Percentiles rank a stretch among this genome's conserved stretches.
Conservation (phyloP, 192 early-diverging fungal genomes). For the Kickxella alabastrina region DNA sequence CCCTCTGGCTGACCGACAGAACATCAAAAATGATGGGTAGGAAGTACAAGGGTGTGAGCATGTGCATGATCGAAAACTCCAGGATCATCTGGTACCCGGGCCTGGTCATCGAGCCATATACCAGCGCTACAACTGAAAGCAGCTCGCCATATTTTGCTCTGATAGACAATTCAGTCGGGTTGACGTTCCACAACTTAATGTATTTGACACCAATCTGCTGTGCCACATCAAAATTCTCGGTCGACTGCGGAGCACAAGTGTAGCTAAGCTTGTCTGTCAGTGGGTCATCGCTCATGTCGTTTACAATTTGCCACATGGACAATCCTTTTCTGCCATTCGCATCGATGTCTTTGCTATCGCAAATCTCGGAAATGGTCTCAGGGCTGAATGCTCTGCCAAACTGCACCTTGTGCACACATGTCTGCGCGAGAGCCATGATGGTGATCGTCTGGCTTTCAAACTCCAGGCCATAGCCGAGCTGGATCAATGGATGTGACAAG, state of each 20-base stretch:
- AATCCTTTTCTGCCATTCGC: background rate
- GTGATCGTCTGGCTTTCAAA: slow-evolving; percentile 54
- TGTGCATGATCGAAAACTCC: slow-evolving; percentile 50
- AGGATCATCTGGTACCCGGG: slow-evolving; percentile 19
- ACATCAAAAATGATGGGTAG: slow-evolving; percentile 40
- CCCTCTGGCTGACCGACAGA: slow-evolving; percentile 41
- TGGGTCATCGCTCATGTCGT: slow-evolving; percentile 31
- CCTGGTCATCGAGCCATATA: slow-evolving; percentile 34
- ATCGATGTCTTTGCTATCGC: no score
- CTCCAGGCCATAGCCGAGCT: slow-evolving; percentile 61
- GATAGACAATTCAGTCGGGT: slow-evolving; percentile 26
- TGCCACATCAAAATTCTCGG: background rate
- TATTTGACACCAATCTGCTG: slow-evolving; percentile 30
- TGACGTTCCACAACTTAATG: slow-evolving; percentile 40
- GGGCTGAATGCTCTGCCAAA: slow-evolving; percentile 8
- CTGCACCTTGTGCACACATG: slow-evolving; percentile 30
- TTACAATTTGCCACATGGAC: slow-evolving; percentile 38
- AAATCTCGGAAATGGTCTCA: background rate
- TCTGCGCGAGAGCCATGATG: slow-evolving; percentile 54
- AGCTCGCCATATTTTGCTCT: slow-evolving; percentile 44
- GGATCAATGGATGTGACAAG: slow-evolving; percentile 59
- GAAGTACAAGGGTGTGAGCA: slow-evolving; percentile 54
- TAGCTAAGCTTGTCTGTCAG: slow-evolving; percentile 13
- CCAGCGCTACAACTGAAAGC: slow-evolving; percentile 22
- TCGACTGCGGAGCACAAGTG: background rate